Evolutionary conservation across 495 filamentous ascomycete species (phyloP).

Genomic region (Trichodelitschia bisporula): DNA sequence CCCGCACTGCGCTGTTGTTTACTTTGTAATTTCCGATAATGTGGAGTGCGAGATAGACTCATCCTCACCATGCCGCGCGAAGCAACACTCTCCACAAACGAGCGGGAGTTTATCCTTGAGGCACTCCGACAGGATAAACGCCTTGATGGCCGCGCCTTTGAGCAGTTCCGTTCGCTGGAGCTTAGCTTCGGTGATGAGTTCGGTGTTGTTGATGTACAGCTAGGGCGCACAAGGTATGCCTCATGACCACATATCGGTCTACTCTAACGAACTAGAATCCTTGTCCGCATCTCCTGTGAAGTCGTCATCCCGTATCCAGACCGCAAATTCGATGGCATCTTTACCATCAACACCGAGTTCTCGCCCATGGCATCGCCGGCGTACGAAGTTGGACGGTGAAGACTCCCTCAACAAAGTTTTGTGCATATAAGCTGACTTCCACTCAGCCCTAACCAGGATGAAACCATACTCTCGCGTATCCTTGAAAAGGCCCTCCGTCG

Average conservation of each 20-base stretch:
- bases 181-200: slow-evolving; percentile 75
- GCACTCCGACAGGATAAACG: slow-evolving; percentile 40
- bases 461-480: slow-evolving; percentile 60
- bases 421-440: slow-evolving; percentile 2
- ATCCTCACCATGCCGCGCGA: slow-evolving; percentile 60
- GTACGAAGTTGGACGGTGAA: slow-evolving; percentile 64
- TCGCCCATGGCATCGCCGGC: slow-evolving; percentile 78
- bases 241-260: not conserved
- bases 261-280: slow-evolving; percentile 29
- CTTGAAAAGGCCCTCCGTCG: slow-evolving; percentile 86
- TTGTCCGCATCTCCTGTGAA: slow-evolving; percentile 69
- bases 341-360: slow-evolving; percentile 74
- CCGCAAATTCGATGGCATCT: slow-evolving; percentile 82
- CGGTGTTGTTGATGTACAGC: slow-evolving; percentile 65
- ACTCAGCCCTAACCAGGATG: slow-evolving; percentile 18
- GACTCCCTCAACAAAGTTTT: slow-evolving; percentile 1
- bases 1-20: too few species aligned
- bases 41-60: too few species aligned
- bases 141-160: slow-evolving; percentile 56
- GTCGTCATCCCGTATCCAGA: slow-evolving; percentile 64
- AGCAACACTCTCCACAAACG: slow-evolving; percentile 26
- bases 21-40: too few species aligned
- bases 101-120: slow-evolving; percentile 17
- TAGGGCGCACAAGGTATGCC: slow-evolving; percentile 70
- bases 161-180: slow-evolving; percentile 51